Conservation (phyloP, 2,329 filamentous ascomycete genomes). For the Sphaerulina populicola region DNA sequence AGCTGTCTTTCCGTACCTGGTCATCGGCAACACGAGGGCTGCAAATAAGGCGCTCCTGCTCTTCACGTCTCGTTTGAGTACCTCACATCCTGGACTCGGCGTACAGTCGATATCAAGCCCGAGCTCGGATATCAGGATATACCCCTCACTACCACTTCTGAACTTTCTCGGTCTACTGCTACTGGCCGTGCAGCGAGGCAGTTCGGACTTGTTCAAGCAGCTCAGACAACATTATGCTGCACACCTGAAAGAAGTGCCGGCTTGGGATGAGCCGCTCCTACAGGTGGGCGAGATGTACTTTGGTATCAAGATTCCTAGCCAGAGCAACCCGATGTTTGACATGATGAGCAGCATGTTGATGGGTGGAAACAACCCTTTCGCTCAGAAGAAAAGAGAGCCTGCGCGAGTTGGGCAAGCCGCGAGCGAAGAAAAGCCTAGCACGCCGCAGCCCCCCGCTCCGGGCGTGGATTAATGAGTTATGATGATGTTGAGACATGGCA, state of each 20-base stretch:
- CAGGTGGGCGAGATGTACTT: constrained; percentile 97
- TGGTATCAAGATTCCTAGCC: constrained; percentile 74
- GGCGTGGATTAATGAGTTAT: constrained; percentile 24
- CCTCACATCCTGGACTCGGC: constrained; percentile 54
- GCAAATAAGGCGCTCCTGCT: constrained; percentile 74
- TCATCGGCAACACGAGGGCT: constrained; percentile 81
- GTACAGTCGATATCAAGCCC: constrained; percentile 73
- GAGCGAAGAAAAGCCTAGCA: constrained; percentile 24
- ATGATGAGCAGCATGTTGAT: constrained; percentile 98
- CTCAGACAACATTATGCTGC: constrained; percentile 71
- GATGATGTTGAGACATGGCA: background rate
- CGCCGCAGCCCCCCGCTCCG: constrained; percentile 30
- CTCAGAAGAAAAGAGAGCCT: constrained; percentile 35
- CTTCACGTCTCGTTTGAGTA: constrained; percentile 59
- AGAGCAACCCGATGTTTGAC: constrained; percentile 88
- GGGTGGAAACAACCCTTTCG: constrained; percentile 56
- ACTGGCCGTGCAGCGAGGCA: constrained; percentile 71
- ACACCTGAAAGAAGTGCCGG: constrained; percentile 62
- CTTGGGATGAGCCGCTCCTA: constrained; percentile 70
- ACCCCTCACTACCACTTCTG: constrained; percentile 82
- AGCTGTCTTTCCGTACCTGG: constrained; percentile 80
- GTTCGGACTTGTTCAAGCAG: constrained; percentile 69
- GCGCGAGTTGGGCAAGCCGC: constrained; percentile 43
- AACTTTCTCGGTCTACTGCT: constrained; percentile 87
- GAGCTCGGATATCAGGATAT: constrained; percentile 64